These are phyloP conservation scores for Pichia sp. DNA, from an alignment of 1,139 yeast species.

Conservation along the genomic window DNA sequence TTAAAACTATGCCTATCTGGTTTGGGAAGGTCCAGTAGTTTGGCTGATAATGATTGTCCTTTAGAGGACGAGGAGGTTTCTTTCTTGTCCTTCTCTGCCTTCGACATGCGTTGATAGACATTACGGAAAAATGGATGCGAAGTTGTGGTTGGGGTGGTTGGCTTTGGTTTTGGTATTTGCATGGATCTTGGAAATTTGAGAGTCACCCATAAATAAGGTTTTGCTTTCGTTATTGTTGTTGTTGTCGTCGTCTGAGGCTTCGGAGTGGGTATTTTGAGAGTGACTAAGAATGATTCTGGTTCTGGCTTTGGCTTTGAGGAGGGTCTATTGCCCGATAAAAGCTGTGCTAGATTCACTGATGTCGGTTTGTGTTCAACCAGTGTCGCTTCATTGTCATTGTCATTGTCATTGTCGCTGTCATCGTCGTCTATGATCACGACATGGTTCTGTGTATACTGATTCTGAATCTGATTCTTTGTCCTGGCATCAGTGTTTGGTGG, in stretches of 20 bases:
- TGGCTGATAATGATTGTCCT: neutral
- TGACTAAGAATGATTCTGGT: slow-evolving; percentile 2
- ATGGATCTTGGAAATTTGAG: slow-evolving; percentile 1
- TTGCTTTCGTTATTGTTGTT: neutral
- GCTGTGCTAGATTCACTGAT: neutral
- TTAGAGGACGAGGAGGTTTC: neutral
- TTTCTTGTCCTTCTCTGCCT: too few species aligned
- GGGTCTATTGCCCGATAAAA: slow-evolving; percentile 6
- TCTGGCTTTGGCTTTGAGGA: neutral
- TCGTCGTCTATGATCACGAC: too few species aligned
- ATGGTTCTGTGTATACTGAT: too few species aligned
- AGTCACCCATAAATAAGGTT: neutral
- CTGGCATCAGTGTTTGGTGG: too few species aligned
- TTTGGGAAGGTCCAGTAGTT: too few species aligned
- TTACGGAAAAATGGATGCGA: slow-evolving; percentile 16
- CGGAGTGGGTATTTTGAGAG: slow-evolving; percentile 6
- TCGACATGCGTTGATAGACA: too few species aligned
- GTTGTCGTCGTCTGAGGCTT: too few species aligned
- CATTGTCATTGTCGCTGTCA: too few species aligned
- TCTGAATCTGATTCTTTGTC: too few species aligned
- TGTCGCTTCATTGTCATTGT: too few species aligned
- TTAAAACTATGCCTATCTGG: neutral
- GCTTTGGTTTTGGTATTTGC: neutral
- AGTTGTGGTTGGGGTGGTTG: neutral
- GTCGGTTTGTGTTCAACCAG: too few species aligned